Base-by-base conservation (phyloP, 345 rosid genomes). In the Geranium brycei region DNA sequence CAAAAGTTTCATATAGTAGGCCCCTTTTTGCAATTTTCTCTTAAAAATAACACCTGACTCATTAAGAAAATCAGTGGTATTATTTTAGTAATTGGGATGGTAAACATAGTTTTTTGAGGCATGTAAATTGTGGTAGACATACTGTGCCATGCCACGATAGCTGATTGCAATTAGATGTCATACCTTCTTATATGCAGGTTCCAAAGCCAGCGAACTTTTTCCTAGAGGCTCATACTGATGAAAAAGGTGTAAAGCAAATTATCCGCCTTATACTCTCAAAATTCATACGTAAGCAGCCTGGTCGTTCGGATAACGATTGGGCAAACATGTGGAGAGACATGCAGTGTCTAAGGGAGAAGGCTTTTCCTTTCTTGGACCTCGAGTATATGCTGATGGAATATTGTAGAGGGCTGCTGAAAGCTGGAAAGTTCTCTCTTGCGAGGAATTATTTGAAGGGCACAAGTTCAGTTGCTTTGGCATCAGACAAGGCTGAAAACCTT, bases 261-360 rank as follows among this genome's bases (percentile, higher is more conserved):
- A 76, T 93, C 67, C 95, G 96, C 59, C 97, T 88, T 59, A 78
- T 93, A 72, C 92, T 93, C 67, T 93, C 99, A 55, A 93, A 90
- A 79, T 93, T 87, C 78, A 83, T 81, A 58, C 89, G 96, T 17
- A 79, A 91, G 68, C 97, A 88, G 67, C 92, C 88, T 59, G 79
- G 84, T 17, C 83, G 84, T 58, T 81, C 95, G 67, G 99, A 93
- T 85, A 88, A 83, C 79, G 99, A 91, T 67, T 93, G 99, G 99
- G 85, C 99, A 62, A 88, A 77, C 82, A 82, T 93, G 97, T 93
- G 97, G 99, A 88, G 87, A 58, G 96, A 93, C 77, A 71, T 93
- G 83, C 95, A 79, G 69, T 82, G 69, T 64, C 72, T 91, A 76
- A 82, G 68, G 64, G 95, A 91, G 73, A 93, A 86, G 82, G 97